Percentiles rank a stretch among this genome's conserved stretches.
Conservation (phyloP, 345 rosid species). For the Eucalyptus polyanthemos region DNA sequence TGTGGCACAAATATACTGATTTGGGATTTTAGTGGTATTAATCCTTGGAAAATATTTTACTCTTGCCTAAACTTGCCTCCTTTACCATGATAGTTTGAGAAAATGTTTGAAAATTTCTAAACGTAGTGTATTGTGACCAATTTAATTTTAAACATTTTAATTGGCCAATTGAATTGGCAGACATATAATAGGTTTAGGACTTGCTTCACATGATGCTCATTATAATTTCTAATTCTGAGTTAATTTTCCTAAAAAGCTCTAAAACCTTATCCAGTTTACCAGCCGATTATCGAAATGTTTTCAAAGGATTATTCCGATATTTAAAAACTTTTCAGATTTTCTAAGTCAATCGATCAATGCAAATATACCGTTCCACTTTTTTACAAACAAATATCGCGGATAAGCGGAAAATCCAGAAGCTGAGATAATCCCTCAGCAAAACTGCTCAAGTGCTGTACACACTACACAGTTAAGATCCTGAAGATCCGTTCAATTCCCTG, state of each 20-base stretch:
- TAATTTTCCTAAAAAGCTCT: not conserved
- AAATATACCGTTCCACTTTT: not conserved
- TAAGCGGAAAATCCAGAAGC: not conserved
- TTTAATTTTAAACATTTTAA: too few relatives aligned
- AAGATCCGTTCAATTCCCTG: not conserved
- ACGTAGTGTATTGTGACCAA: too few relatives aligned
- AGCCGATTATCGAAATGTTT: not conserved
- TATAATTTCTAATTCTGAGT: not conserved
- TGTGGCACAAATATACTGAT: fast-evolving
- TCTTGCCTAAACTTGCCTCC: too few relatives aligned
- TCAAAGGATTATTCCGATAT: not conserved
- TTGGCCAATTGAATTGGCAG: too few relatives aligned
- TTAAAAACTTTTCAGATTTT: not conserved
- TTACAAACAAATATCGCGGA: not conserved
- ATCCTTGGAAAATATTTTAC: not conserved
- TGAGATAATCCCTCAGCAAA: not conserved
- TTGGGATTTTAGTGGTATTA: not conserved
- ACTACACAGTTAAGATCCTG: not conserved
- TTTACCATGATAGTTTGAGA: not conserved
- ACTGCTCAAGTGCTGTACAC: not conserved
- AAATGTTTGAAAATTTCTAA: not conserved
- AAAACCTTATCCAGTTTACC: not conserved
- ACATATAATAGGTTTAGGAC: too few relatives aligned
- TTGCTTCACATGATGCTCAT: not conserved
- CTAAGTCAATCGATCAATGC: not conserved